phyloP scores from a whole-genome alignment of 176 grass and related monocot species.

The Stipa capillata region DNA sequence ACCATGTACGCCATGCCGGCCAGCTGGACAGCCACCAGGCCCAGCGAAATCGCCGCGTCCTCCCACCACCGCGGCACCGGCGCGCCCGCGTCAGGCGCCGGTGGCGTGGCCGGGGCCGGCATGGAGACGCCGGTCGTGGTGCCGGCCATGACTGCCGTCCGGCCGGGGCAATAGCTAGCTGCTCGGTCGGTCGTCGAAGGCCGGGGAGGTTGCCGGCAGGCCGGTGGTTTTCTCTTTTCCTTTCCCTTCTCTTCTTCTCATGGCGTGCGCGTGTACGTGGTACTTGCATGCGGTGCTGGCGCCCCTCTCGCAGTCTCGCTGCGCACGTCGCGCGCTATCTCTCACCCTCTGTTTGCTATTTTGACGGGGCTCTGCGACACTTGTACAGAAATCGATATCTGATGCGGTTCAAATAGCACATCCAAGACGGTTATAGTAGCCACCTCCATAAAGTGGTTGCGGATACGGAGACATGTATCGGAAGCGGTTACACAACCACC shows the following conservation, averaged over 20 bases:
- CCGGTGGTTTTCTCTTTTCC: not conserved
- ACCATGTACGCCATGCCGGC: slow-evolving; percentile 56
- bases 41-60: slow-evolving; percentile 45
- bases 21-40: slow-evolving; percentile 58
- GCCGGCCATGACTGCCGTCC: not conserved
- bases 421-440: too few relatives aligned
- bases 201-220: not conserved
- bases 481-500: too few relatives aligned
- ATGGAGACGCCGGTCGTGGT: not conserved
- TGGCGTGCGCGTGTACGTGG: too few relatives aligned
- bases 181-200: not conserved
- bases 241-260: not conserved
- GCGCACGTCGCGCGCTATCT: not conserved
- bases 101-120: not conserved
- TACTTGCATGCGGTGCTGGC: not conserved
- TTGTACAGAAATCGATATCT: too few relatives aligned
- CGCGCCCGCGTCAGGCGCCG: not conserved
- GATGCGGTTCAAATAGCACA: too few relatives aligned
- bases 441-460: too few relatives aligned
- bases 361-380: too few relatives aligned
- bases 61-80: slow-evolving; percentile 32
- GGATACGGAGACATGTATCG: too few relatives aligned
- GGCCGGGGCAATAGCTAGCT: not conserved
- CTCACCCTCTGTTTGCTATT: slow-evolving; percentile 5
- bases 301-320: not conserved